Base-by-base conservation (phyloP, 805 yeast species). In the Torulaspora delbrueckii region DNA sequence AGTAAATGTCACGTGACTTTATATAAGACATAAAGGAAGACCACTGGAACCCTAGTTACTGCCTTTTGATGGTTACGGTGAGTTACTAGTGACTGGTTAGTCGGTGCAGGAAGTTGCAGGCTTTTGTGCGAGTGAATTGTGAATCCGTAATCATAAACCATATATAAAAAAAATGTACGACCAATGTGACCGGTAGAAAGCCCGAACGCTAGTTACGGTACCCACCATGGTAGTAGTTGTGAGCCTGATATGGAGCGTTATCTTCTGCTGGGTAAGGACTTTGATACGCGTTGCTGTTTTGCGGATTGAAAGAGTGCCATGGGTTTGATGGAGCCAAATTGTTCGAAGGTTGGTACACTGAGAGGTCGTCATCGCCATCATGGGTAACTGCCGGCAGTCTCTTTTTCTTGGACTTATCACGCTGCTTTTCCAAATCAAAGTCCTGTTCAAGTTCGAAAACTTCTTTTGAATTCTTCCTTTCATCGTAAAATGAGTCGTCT, bases 381-480 rank as follows among this genome's bases (percentile, higher is more conserved):
- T 39, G 41, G 8, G 47, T 42, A 32, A 52, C 47, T 14, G 51
- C 46, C 4, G 50, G 46, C 27, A 35, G 31, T 28, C 46, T 37
- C 14, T 43, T 37, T 35, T 46, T 28, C 35, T 42, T 33, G 43
- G 45, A 32, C 42, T 49, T 59, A 5, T 44, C 49, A 33, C 51
- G 54, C 38, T 59, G 66, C 12, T 56, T 58, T 44, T 63, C 66
- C 13, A 63, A 45, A 50, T 63, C 66, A 33, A 60, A 61, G 37
- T 59, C 65, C 46, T 61, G 58, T 40, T 63, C 67, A 34, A 63
- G 19, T 44, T 63, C 66, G 47, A 55, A 55, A 2, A 60, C 55
- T 13, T 59, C 63, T 8, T 37, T 44, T 22, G 54, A 42, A 18
- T 45, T 51, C 5, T 19, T 32, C 14, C 51, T 42, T 31, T 57